Conservation (phyloP, 805 yeast species). For the Brettanomyces bruxellensis region DNA sequence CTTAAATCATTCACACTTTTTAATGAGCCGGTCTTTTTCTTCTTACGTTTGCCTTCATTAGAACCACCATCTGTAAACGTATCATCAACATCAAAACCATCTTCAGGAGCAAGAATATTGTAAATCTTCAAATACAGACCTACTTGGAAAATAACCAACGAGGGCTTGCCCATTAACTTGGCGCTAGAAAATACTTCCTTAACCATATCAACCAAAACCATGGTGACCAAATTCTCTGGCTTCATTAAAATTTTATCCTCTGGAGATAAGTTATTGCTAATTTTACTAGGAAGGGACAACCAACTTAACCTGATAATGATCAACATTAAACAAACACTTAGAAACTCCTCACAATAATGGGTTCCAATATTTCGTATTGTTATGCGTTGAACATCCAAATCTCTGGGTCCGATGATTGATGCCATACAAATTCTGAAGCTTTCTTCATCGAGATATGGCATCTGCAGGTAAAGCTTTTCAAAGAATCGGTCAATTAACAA, state of each 20-base stretch:
- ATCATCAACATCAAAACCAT: constrained; percentile 35
- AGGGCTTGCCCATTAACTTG: constrained; percentile 34
- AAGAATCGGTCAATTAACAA: constrained; percentile 50
- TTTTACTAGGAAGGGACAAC: constrained; percentile 40
- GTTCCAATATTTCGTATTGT: constrained; percentile 17
- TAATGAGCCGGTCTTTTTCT: constrained; percentile 10
- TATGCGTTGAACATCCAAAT: constrained; percentile 23
- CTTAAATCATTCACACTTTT: constrained; percentile 25
- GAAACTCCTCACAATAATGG: constrained; percentile 34
- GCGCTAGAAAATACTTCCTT: constrained; percentile 35
- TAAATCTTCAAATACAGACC: constrained; percentile 49
- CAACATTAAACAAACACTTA: constrained; percentile 41
- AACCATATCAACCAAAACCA: constrained; percentile 35
- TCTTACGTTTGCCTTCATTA: constrained; percentile 2
- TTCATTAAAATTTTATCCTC: constrained; percentile 26
- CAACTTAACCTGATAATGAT: constrained; percentile 46
- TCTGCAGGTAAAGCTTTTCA: constrained; percentile 47
- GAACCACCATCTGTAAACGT: constrained; percentile 22
- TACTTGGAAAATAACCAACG: constrained; percentile 47
- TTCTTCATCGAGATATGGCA: constrained; percentile 59
- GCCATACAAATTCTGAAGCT: constrained; percentile 35
- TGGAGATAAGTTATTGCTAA: constrained; percentile 21
- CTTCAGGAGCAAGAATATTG: constrained; percentile 49
- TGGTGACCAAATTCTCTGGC: constrained; percentile 32
- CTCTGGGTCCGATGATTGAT: constrained; percentile 36